Evolutionary conservation across 2,329 filamentous ascomycete genomes (phyloP).

Genomic region (Pseudopithomyces maydicus): DNA sequence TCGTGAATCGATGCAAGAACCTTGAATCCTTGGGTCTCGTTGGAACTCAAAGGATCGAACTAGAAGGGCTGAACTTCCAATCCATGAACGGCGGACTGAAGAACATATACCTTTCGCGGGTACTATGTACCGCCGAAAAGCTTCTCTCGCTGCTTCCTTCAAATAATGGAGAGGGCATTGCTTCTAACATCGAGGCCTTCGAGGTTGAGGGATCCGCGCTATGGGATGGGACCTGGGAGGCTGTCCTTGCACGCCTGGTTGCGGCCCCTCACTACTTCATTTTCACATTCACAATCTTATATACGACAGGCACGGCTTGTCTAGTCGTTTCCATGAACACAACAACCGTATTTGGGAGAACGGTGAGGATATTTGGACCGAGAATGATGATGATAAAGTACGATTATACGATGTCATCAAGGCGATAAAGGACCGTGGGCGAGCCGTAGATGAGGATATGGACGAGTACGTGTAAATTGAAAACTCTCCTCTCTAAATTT

Average conservation of each 20-base stretch:
- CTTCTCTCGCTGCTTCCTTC: background rate
- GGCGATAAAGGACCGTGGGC: background rate
- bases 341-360: conserved; percentile 5
- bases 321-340: background rate
- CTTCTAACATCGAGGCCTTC: background rate
- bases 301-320: background rate
- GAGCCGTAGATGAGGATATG: background rate
- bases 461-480: background rate
- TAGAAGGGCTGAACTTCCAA: conserved; percentile 6
- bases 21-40: conserved; percentile 11
- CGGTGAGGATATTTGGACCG: background rate
- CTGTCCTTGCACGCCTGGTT: background rate
- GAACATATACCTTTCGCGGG: conserved; percentile 1
- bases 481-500: too few species aligned
- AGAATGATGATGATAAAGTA: background rate
- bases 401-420: background rate
- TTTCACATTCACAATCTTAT: background rate
- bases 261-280: background rate
- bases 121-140: background rate
- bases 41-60: conserved; percentile 6
- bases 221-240: conserved; percentile 2
- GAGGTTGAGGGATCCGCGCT: background rate
- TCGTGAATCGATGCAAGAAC: conserved; percentile 9
- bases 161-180: background rate
- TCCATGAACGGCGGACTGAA: background rate